phyloP scores from a whole-genome alignment of 2,329 filamentous ascomycete species.

The Fusarium miscanthi region DNA sequence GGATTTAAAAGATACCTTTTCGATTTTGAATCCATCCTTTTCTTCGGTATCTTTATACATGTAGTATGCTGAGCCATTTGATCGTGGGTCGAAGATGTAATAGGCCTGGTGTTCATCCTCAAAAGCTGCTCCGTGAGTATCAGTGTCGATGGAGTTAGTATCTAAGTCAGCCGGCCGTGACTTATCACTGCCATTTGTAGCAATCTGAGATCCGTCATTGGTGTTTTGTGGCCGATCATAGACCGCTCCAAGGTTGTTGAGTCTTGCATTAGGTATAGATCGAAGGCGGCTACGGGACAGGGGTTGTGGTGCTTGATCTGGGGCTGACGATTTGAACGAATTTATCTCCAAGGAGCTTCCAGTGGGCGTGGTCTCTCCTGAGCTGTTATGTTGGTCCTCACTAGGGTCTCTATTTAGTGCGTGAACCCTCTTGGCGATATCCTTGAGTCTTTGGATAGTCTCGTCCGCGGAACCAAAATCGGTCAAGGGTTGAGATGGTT shows the following conservation, averaged over 20 bases:
- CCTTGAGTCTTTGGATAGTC: not conserved
- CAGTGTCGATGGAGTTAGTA: not conserved
- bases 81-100: constrained; percentile 34
- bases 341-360: not conserved
- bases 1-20: constrained; percentile 27
- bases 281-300: constrained; percentile 25
- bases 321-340: not conserved
- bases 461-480: not conserved
- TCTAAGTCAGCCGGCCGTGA: constrained; percentile 7
- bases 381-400: not conserved
- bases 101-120: constrained; percentile 17
- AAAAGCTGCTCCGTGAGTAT: not conserved
- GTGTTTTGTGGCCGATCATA: constrained; percentile 3
- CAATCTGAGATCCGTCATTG: constrained; percentile 27
- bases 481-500: not conserved
- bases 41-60: constrained; percentile 20
- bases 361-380: not conserved
- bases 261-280: constrained; percentile 19
- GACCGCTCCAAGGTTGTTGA: constrained; percentile 22
- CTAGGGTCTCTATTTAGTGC: not conserved
- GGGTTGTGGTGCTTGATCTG: constrained; percentile 4
- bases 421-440: not conserved
- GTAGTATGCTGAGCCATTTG: constrained; percentile 27
- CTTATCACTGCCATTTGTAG: constrained; percentile 30
- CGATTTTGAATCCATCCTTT: constrained; percentile 9